A percentile compares a stretch with the other conserved stretches of the same genome.
These are phyloP conservation scores for Beauveria asiatica DNA, from an alignment of 2,329 filamentous ascomycete genomes.

Conservation along the genomic window DNA sequence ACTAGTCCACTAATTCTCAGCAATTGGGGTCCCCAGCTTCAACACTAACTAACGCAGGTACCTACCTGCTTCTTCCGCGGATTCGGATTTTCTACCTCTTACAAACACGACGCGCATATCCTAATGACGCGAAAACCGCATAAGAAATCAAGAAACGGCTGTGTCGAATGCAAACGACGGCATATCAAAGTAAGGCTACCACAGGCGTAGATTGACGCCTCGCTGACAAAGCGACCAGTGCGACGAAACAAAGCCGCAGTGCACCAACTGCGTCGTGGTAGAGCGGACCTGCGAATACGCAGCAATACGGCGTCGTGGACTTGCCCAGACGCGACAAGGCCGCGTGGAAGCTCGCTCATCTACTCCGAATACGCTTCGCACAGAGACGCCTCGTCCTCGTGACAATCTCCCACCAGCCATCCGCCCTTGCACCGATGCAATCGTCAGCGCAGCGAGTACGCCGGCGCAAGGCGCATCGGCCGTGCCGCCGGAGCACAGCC, in stretches of 20 bases:
- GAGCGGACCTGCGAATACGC: background rate
- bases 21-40: no score
- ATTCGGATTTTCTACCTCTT: background rate
- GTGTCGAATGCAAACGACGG: constrained; percentile 26
- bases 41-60: no score
- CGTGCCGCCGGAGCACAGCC: background rate
- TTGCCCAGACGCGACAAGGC: background rate
- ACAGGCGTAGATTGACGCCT: no score
- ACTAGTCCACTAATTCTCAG: background rate
- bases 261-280: constrained; percentile 22
- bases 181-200: constrained; percentile 23
- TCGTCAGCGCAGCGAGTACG: background rate
- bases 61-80: background rate
- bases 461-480: background rate
- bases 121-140: constrained; percentile 16
- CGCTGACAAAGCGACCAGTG: constrained; percentile 21
- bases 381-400: background rate
- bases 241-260: constrained; percentile 28
- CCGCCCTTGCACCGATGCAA: background rate
- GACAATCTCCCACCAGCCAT: background rate
- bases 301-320: background rate
- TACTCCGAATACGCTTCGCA: background rate
- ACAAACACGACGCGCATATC: background rate
- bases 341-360: background rate
- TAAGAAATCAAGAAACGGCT: constrained; percentile 26